Evolutionary conservation across 345 rosid species (phyloP).

Genomic region (Citrus hindsii): DNA sequence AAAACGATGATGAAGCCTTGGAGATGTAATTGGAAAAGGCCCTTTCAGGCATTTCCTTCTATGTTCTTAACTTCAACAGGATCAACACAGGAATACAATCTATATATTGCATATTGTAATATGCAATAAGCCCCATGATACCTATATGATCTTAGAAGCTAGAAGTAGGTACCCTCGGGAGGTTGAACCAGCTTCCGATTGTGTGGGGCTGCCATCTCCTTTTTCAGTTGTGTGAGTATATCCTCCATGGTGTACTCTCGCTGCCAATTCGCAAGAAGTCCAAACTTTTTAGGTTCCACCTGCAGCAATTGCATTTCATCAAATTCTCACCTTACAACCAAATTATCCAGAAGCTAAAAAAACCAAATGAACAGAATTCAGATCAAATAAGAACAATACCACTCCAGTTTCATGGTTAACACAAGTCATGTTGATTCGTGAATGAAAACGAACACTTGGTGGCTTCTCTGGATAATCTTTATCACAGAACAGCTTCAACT

Average conservation of each 20-base stretch:
- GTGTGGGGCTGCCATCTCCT: conserved; percentile 73
- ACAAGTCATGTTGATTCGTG: conserved; percentile 88
- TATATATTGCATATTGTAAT: conserved; percentile 38
- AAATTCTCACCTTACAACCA: not conserved
- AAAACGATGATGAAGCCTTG: conserved; percentile 34
- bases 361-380: not conserved
- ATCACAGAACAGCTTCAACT: conserved; percentile 95
- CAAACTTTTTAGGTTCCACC: conserved; percentile 77
- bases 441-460: conserved; percentile 90
- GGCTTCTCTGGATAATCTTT: conserved; percentile 98
- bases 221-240: conserved; percentile 65
- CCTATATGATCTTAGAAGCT: conserved; percentile 28
- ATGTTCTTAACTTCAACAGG: conserved; percentile 36
- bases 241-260: conserved; percentile 81
- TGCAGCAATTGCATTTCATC: conserved; percentile 22
- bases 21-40: conserved; percentile 30
- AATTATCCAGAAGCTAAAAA: not conserved
- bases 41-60: conserved; percentile 36
- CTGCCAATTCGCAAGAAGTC: conserved; percentile 71
- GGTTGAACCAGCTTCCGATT: conserved; percentile 85
- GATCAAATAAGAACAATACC: conserved; percentile 36
- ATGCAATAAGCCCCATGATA: conserved; percentile 26
- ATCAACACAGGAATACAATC: conserved; percentile 44
- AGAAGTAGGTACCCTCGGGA: conserved; percentile 82
- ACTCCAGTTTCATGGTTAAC: conserved; percentile 96